phyloP scores from a whole-genome alignment of 345 rosid genomes.

The Bretschneidera sinensis region DNA sequence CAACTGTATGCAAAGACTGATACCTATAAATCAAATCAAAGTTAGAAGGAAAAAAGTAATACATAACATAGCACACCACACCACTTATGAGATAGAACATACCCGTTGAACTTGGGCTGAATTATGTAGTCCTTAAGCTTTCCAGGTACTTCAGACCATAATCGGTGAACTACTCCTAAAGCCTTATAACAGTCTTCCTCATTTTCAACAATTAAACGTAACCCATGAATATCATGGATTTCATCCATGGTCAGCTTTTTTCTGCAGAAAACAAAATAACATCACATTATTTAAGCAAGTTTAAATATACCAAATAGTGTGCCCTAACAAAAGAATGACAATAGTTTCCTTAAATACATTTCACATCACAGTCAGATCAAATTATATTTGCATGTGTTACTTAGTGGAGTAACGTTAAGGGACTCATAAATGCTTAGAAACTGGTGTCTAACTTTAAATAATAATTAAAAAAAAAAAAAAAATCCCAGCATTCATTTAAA shows the following conservation, averaged over 20 bases:
- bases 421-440: too few species aligned
- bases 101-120: conserved; percentile 88
- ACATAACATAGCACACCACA: neutral
- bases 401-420: too few species aligned
- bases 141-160: conserved; percentile 92
- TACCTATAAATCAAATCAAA: conserved; percentile 47
- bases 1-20: conserved; percentile 84
- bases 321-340: too few species aligned
- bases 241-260: conserved; percentile 80
- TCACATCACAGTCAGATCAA: too few species aligned
- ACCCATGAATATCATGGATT: conserved; percentile 92
- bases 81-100: conserved; percentile 15
- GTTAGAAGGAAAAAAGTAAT: conserved; percentile 17
- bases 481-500: too few species aligned
- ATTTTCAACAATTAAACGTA: conserved; percentile 78
- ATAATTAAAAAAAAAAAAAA: too few species aligned
- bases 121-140: conserved; percentile 83
- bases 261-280: conserved; percentile 38
- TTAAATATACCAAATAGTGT: neutral
- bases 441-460: too few species aligned
- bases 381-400: too few species aligned
- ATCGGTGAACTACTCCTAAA: conserved; percentile 52
- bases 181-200: conserved; percentile 83
- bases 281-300: conserved; percentile 10
- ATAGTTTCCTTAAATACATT: too few species aligned